Evolutionary conservation across 148 eudicot genomes (phyloP), one percentile per base, ranked within the genome.

Genomic region (Vaccinium corymbosum): DNA sequence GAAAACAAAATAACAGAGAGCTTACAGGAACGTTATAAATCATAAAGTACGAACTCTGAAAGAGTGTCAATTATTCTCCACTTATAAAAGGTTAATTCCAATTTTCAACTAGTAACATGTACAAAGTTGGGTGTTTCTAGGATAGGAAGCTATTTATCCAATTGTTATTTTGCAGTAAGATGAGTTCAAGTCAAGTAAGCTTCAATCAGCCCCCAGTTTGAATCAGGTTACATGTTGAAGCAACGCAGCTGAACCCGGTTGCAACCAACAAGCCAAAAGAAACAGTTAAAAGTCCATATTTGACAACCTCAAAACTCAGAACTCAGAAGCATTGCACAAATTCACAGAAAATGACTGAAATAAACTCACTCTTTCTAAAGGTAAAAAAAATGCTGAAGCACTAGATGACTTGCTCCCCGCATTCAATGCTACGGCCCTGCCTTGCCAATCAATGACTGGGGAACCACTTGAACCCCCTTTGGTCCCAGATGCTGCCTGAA

Each of bases 401-500:
- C 99, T 93, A 3, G 94, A 91, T 75, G 97, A 90, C 91, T 96
- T 96, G 91, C 97, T 91, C 83, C 99, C 99, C 79, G 99, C 99
- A 92, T 96, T 96, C 86, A 96, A 90, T 14, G 99, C 98, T 87
- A 96, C 98, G 35, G 97, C 98, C 91, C 94, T 92, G 64, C 99
- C 99, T 87, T 94, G 95, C 95, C 98, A 94, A 87, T 96, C 98
- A 86, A 96, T 92, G 70, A 96, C 99, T 64, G 98, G 99, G 82
- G 99, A 96, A 77, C 99, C 99, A 86, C 99, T 96, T 80, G 99
- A 96, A 85, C 99, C 99, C 79, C 97, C 99, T 89, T 94, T 96
- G 76, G 99, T 96, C 53, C 99, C 99, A 87, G 99, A 96, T 90
- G 99, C 99, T 49, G 99, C 99, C 99, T 96, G 87, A 84, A 80